phyloP scores from a whole-genome alignment of 1,139 yeast genomes.

The Sugiyamaella grinbergsii region DNA sequence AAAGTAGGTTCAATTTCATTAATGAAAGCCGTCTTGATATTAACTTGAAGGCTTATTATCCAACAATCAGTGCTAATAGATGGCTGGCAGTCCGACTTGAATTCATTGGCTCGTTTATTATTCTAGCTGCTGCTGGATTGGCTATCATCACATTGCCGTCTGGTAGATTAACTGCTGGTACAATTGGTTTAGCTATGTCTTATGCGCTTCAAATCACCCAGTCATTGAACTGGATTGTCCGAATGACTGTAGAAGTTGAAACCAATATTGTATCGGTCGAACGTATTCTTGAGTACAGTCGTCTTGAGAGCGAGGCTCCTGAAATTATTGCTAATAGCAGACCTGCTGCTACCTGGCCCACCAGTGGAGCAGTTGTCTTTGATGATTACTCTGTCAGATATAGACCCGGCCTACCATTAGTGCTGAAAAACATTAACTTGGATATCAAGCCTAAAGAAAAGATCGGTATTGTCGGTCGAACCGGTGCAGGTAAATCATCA shows the following conservation, averaged over 20 bases:
- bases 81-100: conserved; percentile 96
- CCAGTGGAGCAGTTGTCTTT: conserved; percentile 69
- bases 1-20: conserved; percentile 66
- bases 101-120: conserved; percentile 83
- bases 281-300: conserved; percentile 85
- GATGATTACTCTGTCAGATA: conserved; percentile 79
- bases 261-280: conserved; percentile 96
- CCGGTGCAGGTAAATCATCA: conserved; percentile 97
- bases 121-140: conserved; percentile 81
- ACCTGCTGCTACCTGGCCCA: conserved; percentile 79
- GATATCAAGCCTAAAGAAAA: conserved; percentile 76
- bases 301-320: conserved; percentile 79
- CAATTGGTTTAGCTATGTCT: conserved; percentile 89
- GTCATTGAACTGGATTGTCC: conserved; percentile 92
- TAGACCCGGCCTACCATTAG: conserved; percentile 80
- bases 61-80: conserved; percentile 90
- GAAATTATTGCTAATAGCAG: conserved; percentile 66
- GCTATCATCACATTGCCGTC: conserved; percentile 67
- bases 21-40: conserved; percentile 79
- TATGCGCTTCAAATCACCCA: conserved; percentile 93
- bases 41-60: conserved; percentile 90
- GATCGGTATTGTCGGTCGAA: conserved; percentile 86
- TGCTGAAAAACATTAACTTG: conserved; percentile 69
- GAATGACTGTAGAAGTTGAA: conserved; percentile 98
- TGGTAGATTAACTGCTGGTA: conserved; percentile 79